Evolutionary conservation across 192 early-diverging fungal genomes (phyloP), one percentile per base, ranked within the genome.

Genomic region (Backusella australiensis): DNA sequence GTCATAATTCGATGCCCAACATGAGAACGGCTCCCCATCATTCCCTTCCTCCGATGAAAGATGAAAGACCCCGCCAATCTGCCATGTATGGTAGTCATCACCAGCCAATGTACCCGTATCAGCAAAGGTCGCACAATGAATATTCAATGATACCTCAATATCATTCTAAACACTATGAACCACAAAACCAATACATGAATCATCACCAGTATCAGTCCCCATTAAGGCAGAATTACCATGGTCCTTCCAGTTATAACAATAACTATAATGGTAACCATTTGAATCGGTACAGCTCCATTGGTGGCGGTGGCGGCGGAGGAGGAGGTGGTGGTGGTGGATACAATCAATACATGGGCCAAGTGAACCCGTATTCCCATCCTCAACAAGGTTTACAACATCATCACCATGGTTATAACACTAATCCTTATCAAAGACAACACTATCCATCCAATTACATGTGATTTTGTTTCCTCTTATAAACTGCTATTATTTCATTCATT

Each of bases 101-200:
- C 67, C 67, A 68, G 35, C 23, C 35, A n/a, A n/a, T 34, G 29
- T 68, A 68, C 67, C 29, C 67, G 35, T 68, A 68, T n/a, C 67
- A 68, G 11, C 56, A 63, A 26, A 26, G 56, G 56, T 63, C 56
- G 23, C 56, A 63, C 56, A 63, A 63, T 29, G 56, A 63, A 4
- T 63, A 63, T 29, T n/a, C 56, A 63, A 63, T 63, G 19, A 63
- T 63, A 14, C 56, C 56, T 29, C 56, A 63, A 14, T 63, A 63
- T 14, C 56, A 29, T 29, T 63, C 56, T 63, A 63, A 63, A 29
- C 19, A 63, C 23, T 63, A 63, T 11, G 56, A 29, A 23, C 11
- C 8, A 29, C 56, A 23, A 29, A 63, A 4, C 11, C 56, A 63
- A 29, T 63, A 63, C 26, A 63, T 63, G 56, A 63, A 63, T 29